Percentiles rank a stretch among this genome's conserved stretches.
These are phyloP conservation scores for Trichoderma sp. DNA, from an alignment of 2,329 filamentous ascomycete species.

Conservation along the genomic window DNA sequence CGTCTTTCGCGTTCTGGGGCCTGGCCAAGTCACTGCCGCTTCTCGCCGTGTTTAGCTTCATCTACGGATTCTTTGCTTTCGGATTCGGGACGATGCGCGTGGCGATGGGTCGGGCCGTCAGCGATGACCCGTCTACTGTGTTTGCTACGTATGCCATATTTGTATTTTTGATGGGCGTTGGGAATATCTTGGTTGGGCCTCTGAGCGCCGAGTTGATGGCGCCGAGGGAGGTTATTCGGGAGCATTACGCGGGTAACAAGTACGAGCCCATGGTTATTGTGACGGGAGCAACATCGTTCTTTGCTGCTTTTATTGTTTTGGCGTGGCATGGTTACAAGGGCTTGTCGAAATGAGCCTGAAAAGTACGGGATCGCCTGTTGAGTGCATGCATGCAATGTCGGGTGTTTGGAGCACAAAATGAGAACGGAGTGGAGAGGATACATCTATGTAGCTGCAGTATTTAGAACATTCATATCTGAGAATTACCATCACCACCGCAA, in stretches of 20 bases:
- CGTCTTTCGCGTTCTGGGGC: conserved; percentile 52
- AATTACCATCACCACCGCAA: not conserved
- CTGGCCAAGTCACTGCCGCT: conserved; percentile 42
- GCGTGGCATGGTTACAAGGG: conserved; percentile 14
- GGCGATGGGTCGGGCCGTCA: conserved; percentile 32
- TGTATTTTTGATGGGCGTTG: conserved; percentile 31
- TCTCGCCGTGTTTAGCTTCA: conserved; percentile 47
- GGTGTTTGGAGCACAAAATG: too few relatives aligned
- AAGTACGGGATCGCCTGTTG: too few relatives aligned
- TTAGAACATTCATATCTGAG: not conserved
- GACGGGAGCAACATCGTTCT: conserved; percentile 17
- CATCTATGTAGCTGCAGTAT: not conserved
- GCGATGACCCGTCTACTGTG: conserved; percentile 28
- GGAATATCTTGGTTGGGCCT: conserved; percentile 32
- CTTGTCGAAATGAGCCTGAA: not conserved
- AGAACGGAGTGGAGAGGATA: too few relatives aligned
- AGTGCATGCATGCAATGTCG: too few relatives aligned
- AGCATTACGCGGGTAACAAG: conserved; percentile 20
- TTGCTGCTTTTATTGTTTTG: conserved; percentile 18
- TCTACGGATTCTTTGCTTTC: conserved; percentile 53
- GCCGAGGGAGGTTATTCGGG: conserved; percentile 26
- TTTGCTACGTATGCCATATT: conserved; percentile 30
- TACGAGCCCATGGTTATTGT: conserved; percentile 21
- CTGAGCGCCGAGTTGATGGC: conserved; percentile 29
- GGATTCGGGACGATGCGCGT: conserved; percentile 24